phyloP scores from a whole-genome alignment of 768 basidiomycete species.

The Cantharellus cinnabarinus region DNA sequence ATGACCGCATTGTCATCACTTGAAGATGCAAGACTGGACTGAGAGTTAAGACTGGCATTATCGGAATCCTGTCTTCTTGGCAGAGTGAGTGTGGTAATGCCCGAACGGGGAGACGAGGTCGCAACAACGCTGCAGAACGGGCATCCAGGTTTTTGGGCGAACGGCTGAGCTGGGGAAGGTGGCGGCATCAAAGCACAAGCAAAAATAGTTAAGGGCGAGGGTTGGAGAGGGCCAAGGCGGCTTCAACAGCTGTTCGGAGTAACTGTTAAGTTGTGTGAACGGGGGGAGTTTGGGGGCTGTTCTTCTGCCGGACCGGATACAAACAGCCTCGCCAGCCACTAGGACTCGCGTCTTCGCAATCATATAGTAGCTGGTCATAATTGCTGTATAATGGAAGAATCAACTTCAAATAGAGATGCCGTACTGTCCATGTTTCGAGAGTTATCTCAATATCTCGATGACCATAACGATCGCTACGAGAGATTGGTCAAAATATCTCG shows the following conservation, averaged over 20 bases:
- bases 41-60: not conserved
- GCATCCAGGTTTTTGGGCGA: slow-evolving; percentile 45
- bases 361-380: not conserved
- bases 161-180: no score
- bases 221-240: no score
- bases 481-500: slow-evolving; percentile 75
- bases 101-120: slow-evolving; percentile 13
- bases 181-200: no score
- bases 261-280: no score
- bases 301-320: no score
- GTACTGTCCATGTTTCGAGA: slow-evolving; percentile 26
- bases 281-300: no score
- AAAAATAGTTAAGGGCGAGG: not conserved
- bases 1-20: slow-evolving; percentile 14
- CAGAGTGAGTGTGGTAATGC: no score
- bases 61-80: not conserved
- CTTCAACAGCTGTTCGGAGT: no score
- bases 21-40: not conserved
- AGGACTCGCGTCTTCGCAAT: not conserved
- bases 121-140: slow-evolving; percentile 59
- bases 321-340: not conserved
- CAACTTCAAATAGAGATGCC: not conserved
- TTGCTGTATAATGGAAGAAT: not conserved
- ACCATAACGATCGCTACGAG: slow-evolving; percentile 72
- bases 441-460: slow-evolving; percentile 59